A percentile compares a stretch with the other conserved stretches of the same genome.
Conservation (phyloP, 1,284 basidiomycete species). For the Thecaphora frezii region DNA sequence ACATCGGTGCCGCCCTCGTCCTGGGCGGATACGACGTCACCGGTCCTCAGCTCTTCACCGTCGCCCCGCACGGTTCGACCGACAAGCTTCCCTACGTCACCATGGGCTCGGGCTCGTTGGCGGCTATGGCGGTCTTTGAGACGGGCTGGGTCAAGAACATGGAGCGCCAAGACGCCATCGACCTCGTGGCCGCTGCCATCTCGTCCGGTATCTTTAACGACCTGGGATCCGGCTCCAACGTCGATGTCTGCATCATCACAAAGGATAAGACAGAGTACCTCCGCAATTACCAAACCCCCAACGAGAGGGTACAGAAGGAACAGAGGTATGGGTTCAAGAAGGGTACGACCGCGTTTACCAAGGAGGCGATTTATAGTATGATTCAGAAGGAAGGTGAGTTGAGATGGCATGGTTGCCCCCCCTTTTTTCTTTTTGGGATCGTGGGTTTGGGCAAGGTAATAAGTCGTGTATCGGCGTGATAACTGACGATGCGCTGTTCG, state of each 20-base stretch:
- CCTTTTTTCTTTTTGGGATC: too few species aligned
- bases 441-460: too few species aligned
- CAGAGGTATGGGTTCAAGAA: conserved; percentile 63
- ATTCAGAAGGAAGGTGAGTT: conserved; percentile 66
- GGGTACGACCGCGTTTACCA: conserved; percentile 72
- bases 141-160: conserved; percentile 80
- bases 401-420: too few species aligned
- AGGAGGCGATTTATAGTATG: conserved; percentile 55
- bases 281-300: conserved; percentile 54
- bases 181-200: conserved; percentile 82
- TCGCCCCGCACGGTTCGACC: conserved; percentile 94
- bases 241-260: conserved; percentile 89
- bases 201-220: conserved; percentile 99
- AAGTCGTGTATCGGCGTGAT: too few species aligned
- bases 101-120: conserved; percentile 93
- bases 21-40: conserved; percentile 93
- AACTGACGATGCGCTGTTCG: too few species aligned
- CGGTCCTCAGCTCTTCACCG: conserved; percentile 92
- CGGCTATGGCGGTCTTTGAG: conserved; percentile 98
- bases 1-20: conserved; percentile 92
- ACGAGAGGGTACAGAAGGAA: conserved; percentile 55
- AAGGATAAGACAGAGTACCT: conserved; percentile 52
- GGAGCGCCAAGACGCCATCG: conserved; percentile 79
- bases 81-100: conserved; percentile 99
- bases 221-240: conserved; percentile 93